Conservation (phyloP, 768 basidiomycete species). For the Scleroderma bovista region DNA sequence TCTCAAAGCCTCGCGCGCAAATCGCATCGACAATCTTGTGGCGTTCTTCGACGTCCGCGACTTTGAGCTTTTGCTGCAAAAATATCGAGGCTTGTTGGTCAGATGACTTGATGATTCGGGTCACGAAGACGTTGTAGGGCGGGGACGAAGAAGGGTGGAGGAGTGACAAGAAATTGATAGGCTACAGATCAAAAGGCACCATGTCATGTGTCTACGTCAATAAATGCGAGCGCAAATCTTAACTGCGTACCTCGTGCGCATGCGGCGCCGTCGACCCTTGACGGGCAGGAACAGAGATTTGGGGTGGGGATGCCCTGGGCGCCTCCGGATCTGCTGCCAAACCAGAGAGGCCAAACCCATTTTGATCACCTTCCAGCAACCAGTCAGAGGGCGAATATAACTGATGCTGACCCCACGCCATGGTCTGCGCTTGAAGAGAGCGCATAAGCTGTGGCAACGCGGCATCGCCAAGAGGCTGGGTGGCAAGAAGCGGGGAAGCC, state of each 20-base stretch:
- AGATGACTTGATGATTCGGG: slow-evolving; percentile 82
- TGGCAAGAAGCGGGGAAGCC: slow-evolving; percentile 33
- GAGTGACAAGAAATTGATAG: slow-evolving; percentile 84
- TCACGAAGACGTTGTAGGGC: slow-evolving; percentile 76
- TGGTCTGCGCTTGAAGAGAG: slow-evolving; percentile 6
- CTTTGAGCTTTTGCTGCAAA: slow-evolving; percentile 85
- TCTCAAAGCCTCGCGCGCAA: slow-evolving; percentile 77
- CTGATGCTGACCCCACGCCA: slow-evolving; percentile 23
- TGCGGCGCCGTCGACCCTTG: slow-evolving; percentile 23
- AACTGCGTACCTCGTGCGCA: slow-evolving; percentile 47
- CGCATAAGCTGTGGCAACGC: slow-evolving; percentile 23
- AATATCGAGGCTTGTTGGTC: slow-evolving; percentile 91
- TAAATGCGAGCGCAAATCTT: slow-evolving; percentile 8
- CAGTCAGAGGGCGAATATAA: slow-evolving; percentile 35
- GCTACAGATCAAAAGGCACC: slow-evolving; percentile 38
- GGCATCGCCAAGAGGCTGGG: slow-evolving; percentile 31
- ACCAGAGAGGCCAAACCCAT: slow-evolving; percentile 17
- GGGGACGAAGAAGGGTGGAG: slow-evolving; percentile 83
- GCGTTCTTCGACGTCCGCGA: slow-evolving; percentile 71
- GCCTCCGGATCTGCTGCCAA: slow-evolving; percentile 24
- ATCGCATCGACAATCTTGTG: slow-evolving; percentile 85
- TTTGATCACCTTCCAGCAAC: slow-evolving; percentile 34
- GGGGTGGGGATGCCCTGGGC: slow-evolving; percentile 25
- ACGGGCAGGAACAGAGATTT: slow-evolving; percentile 18
- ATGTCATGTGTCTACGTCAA: slow-evolving; percentile 14